Percentiles rank a stretch among this genome's conserved stretches.
These are phyloP conservation scores for Chytriomyces sp. DNA, from an alignment of 192 early-diverging fungal species.

Conservation along the genomic window DNA sequence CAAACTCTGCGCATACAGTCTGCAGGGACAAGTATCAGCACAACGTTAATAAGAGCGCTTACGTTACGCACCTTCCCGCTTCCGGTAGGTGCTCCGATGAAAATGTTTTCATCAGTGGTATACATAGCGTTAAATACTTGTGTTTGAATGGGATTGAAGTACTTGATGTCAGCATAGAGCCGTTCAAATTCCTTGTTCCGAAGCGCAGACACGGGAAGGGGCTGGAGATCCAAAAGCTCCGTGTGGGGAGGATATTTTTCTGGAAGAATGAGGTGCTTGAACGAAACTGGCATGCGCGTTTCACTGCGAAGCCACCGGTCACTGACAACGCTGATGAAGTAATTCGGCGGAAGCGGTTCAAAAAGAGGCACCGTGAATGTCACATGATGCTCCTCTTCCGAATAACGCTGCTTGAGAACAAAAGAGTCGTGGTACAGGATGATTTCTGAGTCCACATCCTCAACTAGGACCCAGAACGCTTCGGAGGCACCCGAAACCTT, in stretches of 20 bases:
- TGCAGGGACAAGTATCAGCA: slow-evolving; percentile 2
- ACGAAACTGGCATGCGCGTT: slow-evolving; percentile 88
- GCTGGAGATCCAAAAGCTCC: slow-evolving; percentile 91
- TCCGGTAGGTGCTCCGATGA: slow-evolving; percentile 91
- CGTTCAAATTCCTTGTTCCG: slow-evolving; percentile 74
- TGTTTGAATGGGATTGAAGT: slow-evolving; percentile 96
- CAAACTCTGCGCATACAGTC: slow-evolving; percentile 94
- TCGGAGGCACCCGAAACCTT: slow-evolving; percentile 79
- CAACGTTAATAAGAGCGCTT: not conserved
- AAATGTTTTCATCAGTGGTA: slow-evolving; percentile 79
- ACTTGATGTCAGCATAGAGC: slow-evolving; percentile 62
- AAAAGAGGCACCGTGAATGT: slow-evolving; percentile 89
- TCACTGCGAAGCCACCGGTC: slow-evolving; percentile 96
- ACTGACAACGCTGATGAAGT: slow-evolving; percentile 89
- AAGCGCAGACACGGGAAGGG: slow-evolving; percentile 78
- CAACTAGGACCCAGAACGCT: slow-evolving; percentile 91
- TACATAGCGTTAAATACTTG: slow-evolving; percentile 93
- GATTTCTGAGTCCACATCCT: slow-evolving; percentile 90
- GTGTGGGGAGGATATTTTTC: slow-evolving; percentile 94
- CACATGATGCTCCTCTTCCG: slow-evolving; percentile 78
- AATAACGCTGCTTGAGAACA: slow-evolving; percentile 84
- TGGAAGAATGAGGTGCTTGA: slow-evolving; percentile 89
- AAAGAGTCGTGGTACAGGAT: slow-evolving; percentile 92
- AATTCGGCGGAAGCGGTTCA: slow-evolving; percentile 95
- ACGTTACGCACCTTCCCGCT: slow-evolving; percentile 81